Base-by-base conservation (phyloP, 306 rosid species). In the Vigna radiata region DNA sequence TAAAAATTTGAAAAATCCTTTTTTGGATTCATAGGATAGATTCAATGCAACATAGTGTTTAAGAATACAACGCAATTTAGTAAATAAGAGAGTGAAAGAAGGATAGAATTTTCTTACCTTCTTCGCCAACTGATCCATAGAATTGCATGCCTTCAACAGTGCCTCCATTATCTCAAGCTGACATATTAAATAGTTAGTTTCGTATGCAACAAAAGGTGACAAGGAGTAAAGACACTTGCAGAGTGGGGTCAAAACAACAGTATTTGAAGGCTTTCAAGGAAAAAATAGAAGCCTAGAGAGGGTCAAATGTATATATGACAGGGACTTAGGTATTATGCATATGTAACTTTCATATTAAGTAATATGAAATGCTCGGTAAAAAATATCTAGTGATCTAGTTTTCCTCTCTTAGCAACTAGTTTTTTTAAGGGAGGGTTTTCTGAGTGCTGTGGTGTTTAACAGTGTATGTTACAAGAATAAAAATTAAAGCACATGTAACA, bases 131-230 rank as follows among this genome's bases (percentile, higher is more conserved):
- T 91, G 83, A 46, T 88, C 89, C 86, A 87, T 56, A 4, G 91
- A 82, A 77, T 79, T 85, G 79, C 99, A 92, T 7, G 82, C 88
- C 77, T 87, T 92, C 88, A 92, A 75, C 63, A 96, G 87, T 50
- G 86, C 52, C 88, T 86, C 83, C 43, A 92, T 68, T 76, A 92
- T 82, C 77, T 89, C 89, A 73, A 95, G 64, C 97, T 90, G 90
- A 64, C 46, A 87, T 74, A 73, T 72, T 31, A 58, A 68, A 37
- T 16, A 63, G 10, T 84, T 77, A 87, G 85, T 39, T 19, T 18
- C 54, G 36, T 41, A 56, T 29, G 71, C 54, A 18, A 69, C 49
- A 72, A 48, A 44, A 46, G 44, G 58, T 53, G 59, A 73, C n/a
- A 0, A 43, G 29, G 29, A 49, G 59, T 25, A 10, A 53, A 58